Evolutionary conservation across 768 basidiomycete species (phyloP), one percentile per base, ranked within the genome.

Genomic region (Gloeophyllum trabeum): DNA sequence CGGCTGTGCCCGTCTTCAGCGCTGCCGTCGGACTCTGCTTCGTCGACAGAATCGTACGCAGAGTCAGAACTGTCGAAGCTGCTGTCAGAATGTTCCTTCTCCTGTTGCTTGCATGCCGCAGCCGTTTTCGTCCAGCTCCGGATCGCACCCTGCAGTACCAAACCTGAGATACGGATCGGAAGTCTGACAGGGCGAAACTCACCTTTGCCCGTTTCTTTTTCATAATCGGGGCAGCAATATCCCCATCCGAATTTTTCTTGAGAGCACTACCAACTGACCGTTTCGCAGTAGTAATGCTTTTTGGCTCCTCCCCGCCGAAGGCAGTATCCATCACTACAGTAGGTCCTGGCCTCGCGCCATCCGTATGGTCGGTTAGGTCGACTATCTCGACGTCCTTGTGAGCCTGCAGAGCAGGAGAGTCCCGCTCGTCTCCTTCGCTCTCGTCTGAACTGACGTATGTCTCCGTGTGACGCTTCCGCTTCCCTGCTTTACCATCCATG

Each of bases 31-130:
- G 42, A 39, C 24, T 54, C 56, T 7, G 57, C 59, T 6, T 56
- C 55, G 20, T 54, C 56, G 6, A 51, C 43, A 6, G 65, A 57
- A 48, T 83, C 82, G 48, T 78, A 67, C n/a, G 67, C 77, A 24
- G 81, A 84, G 57, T 86, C 80, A 6, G 84, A 88, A 53, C 80
- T 88, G 56, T 86, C 81, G 49, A 81, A 86, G 12, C 20, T 37
- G 7, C 10, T 19, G 10, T 12, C 36, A 2, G 78, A 82, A 2
- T 69, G 69, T n/a, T 75, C 75, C 3, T 73, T 69, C 22, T 66
- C 63, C 24, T 56, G 59, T 12, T 53, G 60, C 24, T 57, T 49
- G 49, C 49, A 35, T 61, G 54, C 35, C 38, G 51, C 49, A 22
- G 60, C 48, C 43, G 49, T 51, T 26, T 53, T 56, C 41, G 62